Conservation (phyloP, 192 early-diverging fungal species). For the Dispira parvispora region DNA sequence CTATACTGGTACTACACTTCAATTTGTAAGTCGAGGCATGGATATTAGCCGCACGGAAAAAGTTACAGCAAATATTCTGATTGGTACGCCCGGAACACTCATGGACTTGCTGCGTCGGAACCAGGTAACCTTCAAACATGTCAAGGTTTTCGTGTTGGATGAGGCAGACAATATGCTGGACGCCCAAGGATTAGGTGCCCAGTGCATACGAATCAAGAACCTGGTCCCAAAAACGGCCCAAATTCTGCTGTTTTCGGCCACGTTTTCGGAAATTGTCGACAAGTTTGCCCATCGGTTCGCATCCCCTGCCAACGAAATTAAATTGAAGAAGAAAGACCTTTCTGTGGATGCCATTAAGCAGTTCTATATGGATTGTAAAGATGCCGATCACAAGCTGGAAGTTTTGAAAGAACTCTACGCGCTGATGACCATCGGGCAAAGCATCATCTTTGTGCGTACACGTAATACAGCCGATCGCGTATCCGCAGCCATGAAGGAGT, state of each 20-base stretch:
- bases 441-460: conserved; percentile 77
- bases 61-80: conserved; percentile 63
- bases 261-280: conserved; percentile 66
- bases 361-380: conserved; percentile 88
- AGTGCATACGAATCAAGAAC: conserved; percentile 68
- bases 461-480: conserved; percentile 74
- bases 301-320: conserved; percentile 72
- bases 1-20: conserved; percentile 58
- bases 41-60: conserved; percentile 30
- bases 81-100: conserved; percentile 92
- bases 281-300: conserved; percentile 67
- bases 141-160: conserved; percentile 84
- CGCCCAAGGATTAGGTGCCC: conserved; percentile 67
- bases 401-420: conserved; percentile 52
- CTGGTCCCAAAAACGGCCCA: conserved; percentile 56
- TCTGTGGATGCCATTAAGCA: conserved; percentile 90
- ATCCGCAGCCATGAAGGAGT: conserved; percentile 47
- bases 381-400: conserved; percentile 62
- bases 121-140: conserved; percentile 34
- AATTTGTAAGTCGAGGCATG: conserved; percentile 63
- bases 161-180: conserved; percentile 99
- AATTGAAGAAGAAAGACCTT: conserved; percentile 70
- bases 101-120: conserved; percentile 51
- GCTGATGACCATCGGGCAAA: conserved; percentile 84
- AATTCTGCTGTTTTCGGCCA: conserved; percentile 88